Conservation (phyloP, 2,329 filamentous ascomycete genomes). For the Xylaria sp. region DNA sequence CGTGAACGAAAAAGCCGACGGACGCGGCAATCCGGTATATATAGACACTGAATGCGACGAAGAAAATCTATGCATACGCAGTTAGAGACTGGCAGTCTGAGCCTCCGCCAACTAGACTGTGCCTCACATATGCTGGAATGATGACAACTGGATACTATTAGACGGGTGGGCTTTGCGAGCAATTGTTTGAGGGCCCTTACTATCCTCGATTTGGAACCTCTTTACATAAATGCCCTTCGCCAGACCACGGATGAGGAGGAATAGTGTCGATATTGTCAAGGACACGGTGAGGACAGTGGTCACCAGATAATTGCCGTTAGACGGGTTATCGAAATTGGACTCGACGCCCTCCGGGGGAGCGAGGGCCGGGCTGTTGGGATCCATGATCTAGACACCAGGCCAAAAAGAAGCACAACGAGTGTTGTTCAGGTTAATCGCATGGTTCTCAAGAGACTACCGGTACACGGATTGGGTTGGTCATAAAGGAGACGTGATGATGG, state of each 20-base stretch:
- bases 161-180: neutral
- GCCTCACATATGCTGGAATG: constrained; percentile 23
- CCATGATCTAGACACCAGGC: constrained; percentile 5
- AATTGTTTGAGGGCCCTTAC: constrained; percentile 6
- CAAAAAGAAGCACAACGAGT: neutral
- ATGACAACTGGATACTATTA: constrained; percentile 22
- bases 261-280: constrained; percentile 25
- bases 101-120: neutral
- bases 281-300: constrained; percentile 14
- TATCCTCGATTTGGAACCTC: constrained; percentile 23
- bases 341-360: constrained; percentile 26
- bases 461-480: neutral
- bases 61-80: constrained; percentile 11
- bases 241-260: constrained; percentile 24
- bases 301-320: constrained; percentile 26
- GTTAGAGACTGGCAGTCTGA: neutral
- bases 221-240: constrained; percentile 24
- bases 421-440: neutral
- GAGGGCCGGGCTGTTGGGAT: constrained; percentile 35
- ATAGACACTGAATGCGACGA: constrained; percentile 22
- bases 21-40: constrained; percentile 23
- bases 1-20: constrained; percentile 34
- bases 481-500: neutral
- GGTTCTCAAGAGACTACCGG: neutral
- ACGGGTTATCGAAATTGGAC: constrained; percentile 32